Evolutionary conservation across 345 rosid species (phyloP), one percentile per base, ranked within the genome.

Genomic region (Kernera saxatilis): DNA sequence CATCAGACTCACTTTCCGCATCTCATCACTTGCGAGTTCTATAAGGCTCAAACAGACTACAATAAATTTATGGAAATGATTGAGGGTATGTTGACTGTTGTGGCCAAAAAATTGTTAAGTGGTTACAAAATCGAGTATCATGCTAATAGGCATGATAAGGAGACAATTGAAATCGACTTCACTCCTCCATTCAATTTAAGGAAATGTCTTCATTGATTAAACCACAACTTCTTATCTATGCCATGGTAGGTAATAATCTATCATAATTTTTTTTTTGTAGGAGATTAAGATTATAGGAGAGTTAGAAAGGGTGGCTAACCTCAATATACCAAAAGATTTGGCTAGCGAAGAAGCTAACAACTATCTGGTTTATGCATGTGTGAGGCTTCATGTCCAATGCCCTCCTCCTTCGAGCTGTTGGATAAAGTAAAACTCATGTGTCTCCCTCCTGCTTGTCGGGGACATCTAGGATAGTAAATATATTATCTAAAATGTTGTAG

Each of bases 1-100:
- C 97, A 90, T 77, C 76, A 85, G 82, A 90, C 97, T 23, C 97
- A 90, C 67, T 86, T 88, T 75, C 97, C 97, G 15, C 92, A 90
- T 77, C 88, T 90, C 76, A 88, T 92, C 35, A 88, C 92, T 44
- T 90, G 92, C 52, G 97, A 89, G 80, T 89, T 89, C 73, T 89
- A 91, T 64, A 89, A 87, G 96, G 96, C 97, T 25, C 89, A 46
- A 72, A 93, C 92, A 0, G 97, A 89, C 81, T 91, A 91, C 80
- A 71, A 88, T 46, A 96, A 91, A 69, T 33, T 91, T 78, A 91
- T 91, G 97, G 75, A 76, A 40, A 88, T 89, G 21, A 89, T 90
- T 12, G 96, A 91, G 78, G 45, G 69, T 46, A 76, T 94, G 93
- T 44, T 94, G 76, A 91, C 97, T 65, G 99, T 97, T 83, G 85